These are phyloP conservation scores for Eucalyptus cloeziana DNA, from an alignment of 345 rosid species.

Conservation along the genomic window DNA sequence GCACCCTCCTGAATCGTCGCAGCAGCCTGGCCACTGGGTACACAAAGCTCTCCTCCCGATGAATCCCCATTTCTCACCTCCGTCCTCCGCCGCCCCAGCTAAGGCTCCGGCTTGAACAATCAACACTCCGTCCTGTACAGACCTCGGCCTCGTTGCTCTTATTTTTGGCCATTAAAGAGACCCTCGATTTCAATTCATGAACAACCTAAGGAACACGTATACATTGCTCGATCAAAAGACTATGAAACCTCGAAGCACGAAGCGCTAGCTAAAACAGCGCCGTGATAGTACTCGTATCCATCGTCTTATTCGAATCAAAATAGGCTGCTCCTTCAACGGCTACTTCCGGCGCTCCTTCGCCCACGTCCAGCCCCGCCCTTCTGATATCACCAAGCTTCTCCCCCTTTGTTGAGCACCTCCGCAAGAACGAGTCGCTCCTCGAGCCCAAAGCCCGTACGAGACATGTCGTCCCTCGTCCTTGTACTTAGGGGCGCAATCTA, in stretches of 20 bases:
- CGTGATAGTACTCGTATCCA: background rate
- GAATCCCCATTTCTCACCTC: constrained; percentile 13
- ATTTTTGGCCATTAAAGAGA: background rate
- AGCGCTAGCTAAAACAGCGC: background rate
- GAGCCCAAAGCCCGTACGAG: background rate
- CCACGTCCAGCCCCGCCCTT: background rate
- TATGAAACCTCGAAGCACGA: background rate
- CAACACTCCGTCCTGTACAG: constrained; percentile 22
- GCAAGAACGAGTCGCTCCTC: background rate
- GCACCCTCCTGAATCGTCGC: constrained; percentile 30
- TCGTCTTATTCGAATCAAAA: background rate
- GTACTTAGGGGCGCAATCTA: background rate
- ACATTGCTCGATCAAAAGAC: background rate
- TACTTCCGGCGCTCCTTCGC: background rate
- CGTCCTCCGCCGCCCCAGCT: constrained; percentile 1
- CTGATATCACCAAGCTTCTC: fast-evolving
- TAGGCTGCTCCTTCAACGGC: background rate
- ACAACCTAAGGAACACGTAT: background rate
- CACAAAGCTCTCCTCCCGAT: constrained; percentile 11
- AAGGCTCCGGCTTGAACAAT: constrained; percentile 26
- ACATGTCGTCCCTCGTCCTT: background rate
- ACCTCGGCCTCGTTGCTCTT: background rate
- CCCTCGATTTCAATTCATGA: background rate
- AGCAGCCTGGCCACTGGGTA: constrained; percentile 18
- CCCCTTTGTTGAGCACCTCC: background rate